A percentile compares a stretch with the other conserved stretches of the same genome.
Evolutionary conservation across 768 basidiomycete species (phyloP).

Genomic region (Suillus tomentosus): DNA sequence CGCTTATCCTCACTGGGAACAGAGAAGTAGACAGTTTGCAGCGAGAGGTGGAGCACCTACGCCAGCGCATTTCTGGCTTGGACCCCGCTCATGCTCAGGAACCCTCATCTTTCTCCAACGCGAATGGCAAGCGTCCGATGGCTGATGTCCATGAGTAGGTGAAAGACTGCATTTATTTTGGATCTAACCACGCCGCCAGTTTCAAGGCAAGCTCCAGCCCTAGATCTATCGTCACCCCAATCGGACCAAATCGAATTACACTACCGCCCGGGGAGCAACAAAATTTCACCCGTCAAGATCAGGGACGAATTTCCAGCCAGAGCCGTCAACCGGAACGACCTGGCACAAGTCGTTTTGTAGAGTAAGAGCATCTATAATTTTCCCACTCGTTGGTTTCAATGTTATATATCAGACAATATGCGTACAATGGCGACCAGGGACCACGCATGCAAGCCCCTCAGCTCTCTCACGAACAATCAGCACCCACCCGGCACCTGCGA

Average conservation of each 20-base stretch:
- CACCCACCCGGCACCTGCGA: constrained; percentile 42
- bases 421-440: constrained; percentile 55
- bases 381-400: constrained; percentile 13
- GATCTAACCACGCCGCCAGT: constrained; percentile 12
- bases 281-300: constrained; percentile 33
- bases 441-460: constrained; percentile 42
- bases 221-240: constrained; percentile 53
- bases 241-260: constrained; percentile 67
- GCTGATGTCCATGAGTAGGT: constrained; percentile 45
- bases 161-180: not conserved
- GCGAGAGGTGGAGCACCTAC: constrained; percentile 52
- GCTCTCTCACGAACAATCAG: constrained; percentile 45
- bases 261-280: constrained; percentile 60
- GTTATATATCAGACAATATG: constrained; percentile 55
- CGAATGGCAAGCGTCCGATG: constrained; percentile 69
- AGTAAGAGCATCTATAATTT: constrained; percentile 40
- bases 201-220: constrained; percentile 58
- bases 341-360: constrained; percentile 49
- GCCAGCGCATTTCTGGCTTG: constrained; percentile 32
- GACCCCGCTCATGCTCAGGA: constrained; percentile 27
- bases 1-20: constrained; percentile 3
- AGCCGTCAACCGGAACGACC: constrained; percentile 39
- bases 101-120: constrained; percentile 45
- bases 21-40: constrained; percentile 54
- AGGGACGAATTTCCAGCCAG: constrained; percentile 16